Evolutionary conservation across 2,329 filamentous ascomycete species (phyloP), one percentile per base, ranked within the genome.

Genomic region (Fusarium euwallaceae): DNA sequence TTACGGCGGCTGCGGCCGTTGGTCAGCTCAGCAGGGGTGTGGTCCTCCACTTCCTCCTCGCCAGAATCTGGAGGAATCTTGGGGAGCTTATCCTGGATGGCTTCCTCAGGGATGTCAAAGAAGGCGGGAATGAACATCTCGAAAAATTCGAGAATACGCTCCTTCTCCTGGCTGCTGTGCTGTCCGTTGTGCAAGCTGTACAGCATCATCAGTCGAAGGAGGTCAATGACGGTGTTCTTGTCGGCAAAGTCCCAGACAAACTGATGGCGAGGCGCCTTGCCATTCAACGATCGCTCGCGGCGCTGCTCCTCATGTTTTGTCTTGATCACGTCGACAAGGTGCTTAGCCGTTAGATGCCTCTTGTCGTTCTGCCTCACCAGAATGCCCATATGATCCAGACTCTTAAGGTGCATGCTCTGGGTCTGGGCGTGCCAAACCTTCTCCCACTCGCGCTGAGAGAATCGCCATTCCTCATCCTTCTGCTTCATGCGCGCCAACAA

Each of bases 371-470:
- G 91, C 85, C 97, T 97, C 79, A 95, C 94, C 63, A 95, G 92
- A 69, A 97, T 95, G 22, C 95, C 95, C 89, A 98, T 97, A 80
- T 99, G 97, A 80, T 99, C 97, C 62, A 99, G 90, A 82, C 95
- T 98, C 86, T 95, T 97, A 85, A 97, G 94, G 84, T 98, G 97
- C 86, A 97, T 96, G 79, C 93, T 92, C 80, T 97, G 93, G 27
- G 96, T 98, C 85, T 98, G 97, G 60, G 95, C 92, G 73, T 97
- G 95, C 97, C 97, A 99, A 9, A 99, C 95, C 84, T 98, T 98
- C 83, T 98, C 95, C 97, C 97, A 99, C 81, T 99, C 97, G 36
- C 97, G 94, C 87, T 94, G 95, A 7, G 95, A 96, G 76, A 97
- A 95, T 74, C 97, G 95, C 97, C 97, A 99, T 79, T 98, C 95